Evolutionary conservation across 2,329 filamentous ascomycete species (phyloP).

Genomic region (Pyrenophora tritici-repentis): DNA sequence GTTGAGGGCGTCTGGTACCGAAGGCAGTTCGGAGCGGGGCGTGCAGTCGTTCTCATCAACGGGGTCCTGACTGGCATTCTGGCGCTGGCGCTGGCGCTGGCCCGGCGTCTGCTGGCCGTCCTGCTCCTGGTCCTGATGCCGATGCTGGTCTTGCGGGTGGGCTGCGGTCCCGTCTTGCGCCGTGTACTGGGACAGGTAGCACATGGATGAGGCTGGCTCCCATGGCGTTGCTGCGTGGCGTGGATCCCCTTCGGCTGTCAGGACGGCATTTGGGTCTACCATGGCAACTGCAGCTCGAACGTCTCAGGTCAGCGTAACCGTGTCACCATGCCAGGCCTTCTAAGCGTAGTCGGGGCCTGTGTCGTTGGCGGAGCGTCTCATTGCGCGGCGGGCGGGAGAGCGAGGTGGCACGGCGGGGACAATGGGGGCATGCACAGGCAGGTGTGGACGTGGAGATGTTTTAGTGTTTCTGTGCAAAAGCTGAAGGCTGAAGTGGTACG

Average conservation of each 20-base stretch:
- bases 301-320: slow-evolving; percentile 35
- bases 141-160: not conserved
- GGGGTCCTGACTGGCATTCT: not conserved
- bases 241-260: slow-evolving; percentile 30
- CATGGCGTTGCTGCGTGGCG: slow-evolving; percentile 14
- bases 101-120: slow-evolving; percentile 15
- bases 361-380: slow-evolving; percentile 31
- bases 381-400: slow-evolving; percentile 26
- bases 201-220: slow-evolving; percentile 35
- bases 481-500: not conserved
- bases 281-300: slow-evolving; percentile 36
- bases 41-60: slow-evolving; percentile 46
- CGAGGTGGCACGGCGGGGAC: slow-evolving; percentile 2
- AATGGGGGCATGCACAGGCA: slow-evolving; percentile 3
- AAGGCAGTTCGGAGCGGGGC: slow-evolving; percentile 49
- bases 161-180: slow-evolving; percentile 4
- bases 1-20: slow-evolving; percentile 31
- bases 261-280: slow-evolving; percentile 32
- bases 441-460: not conserved
- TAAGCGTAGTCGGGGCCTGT: slow-evolving; percentile 16
- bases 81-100: slow-evolving; percentile 4
- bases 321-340: slow-evolving; percentile 40
- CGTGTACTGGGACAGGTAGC: slow-evolving; percentile 28
- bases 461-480: not conserved
- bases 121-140: not conserved